phyloP scores from a whole-genome alignment of 2,329 filamentous ascomycete species.

The Claviceps quebecensis region DNA sequence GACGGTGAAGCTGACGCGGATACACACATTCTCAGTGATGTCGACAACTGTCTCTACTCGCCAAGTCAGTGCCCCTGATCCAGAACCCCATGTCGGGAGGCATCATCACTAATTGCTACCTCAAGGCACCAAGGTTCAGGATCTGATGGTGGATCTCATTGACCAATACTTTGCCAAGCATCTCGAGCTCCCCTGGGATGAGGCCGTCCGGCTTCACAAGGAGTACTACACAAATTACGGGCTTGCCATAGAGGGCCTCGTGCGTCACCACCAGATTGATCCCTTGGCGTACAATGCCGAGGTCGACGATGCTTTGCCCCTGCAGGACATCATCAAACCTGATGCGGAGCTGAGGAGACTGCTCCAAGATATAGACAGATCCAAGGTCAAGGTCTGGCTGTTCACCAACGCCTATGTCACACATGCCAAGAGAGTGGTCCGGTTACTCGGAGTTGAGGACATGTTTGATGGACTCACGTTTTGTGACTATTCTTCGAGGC shows the following conservation, averaged over 20 bases:
- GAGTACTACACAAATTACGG: conserved; percentile 95
- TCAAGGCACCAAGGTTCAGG: conserved; percentile 63
- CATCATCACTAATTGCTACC: conserved; percentile 1
- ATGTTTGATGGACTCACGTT: conserved; percentile 90
- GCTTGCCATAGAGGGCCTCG: conserved; percentile 89
- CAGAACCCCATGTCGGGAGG: neutral
- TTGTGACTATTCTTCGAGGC: conserved; percentile 68
- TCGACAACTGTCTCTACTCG: conserved; percentile 94
- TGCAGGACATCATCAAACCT: conserved; percentile 72
- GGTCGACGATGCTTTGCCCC: conserved; percentile 85
- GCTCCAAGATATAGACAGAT: conserved; percentile 67
- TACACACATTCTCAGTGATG: conserved; percentile 53
- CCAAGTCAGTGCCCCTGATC: conserved; percentile 46
- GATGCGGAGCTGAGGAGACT: conserved; percentile 60
- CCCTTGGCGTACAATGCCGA: conserved; percentile 87
- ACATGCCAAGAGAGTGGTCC: conserved; percentile 72
- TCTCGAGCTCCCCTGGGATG: conserved; percentile 57
- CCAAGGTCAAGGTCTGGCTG: conserved; percentile 80
- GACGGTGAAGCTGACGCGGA: neutral
- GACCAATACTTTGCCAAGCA: conserved; percentile 50
- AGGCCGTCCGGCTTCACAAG: conserved; percentile 73
- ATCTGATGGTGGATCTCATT: conserved; percentile 79
- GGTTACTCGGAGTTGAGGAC: conserved; percentile 68
- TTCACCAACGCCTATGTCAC: conserved; percentile 93
- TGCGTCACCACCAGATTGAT: conserved; percentile 88